Conservation (phyloP, 2,329 filamentous ascomycete species). For the Sclerotinia spermophila region DNA sequence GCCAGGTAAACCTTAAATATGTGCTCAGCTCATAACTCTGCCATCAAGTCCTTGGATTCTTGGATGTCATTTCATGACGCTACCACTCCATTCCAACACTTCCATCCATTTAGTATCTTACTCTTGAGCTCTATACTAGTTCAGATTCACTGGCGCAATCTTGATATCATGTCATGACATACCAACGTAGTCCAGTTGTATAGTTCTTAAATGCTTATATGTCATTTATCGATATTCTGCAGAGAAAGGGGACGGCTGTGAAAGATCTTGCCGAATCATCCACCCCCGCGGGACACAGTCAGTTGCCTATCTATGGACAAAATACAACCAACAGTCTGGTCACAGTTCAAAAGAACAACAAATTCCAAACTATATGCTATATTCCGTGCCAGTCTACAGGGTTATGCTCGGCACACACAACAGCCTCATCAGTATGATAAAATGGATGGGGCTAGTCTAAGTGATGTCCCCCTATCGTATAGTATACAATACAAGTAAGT, state of each 20-base stretch:
- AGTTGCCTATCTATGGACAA: too few relatives aligned
- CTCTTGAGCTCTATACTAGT: background rate
- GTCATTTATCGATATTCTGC: background rate
- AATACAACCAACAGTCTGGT: background rate
- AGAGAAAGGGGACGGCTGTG: background rate
- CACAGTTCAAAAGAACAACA: too few relatives aligned
- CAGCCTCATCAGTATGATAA: background rate
- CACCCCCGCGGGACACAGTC: too few relatives aligned
- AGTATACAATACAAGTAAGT: background rate
- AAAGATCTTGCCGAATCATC: background rate
- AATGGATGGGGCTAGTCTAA: background rate
- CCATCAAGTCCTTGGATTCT: background rate
- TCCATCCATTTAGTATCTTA: background rate
- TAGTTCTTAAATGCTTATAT: background rate
- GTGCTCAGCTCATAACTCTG: background rate
- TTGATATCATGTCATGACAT: background rate
- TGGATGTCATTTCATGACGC: background rate
- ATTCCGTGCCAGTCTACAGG: background rate
- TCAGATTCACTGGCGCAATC: too few relatives aligned
- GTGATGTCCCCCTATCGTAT: background rate
- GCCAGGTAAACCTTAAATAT: background rate
- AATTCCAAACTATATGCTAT: background rate
- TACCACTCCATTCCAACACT: too few relatives aligned
- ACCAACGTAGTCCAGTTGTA: background rate
- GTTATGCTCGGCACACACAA: background rate